Conservation (phyloP, 2,329 filamentous ascomycete genomes). For the Monilinia laxa region DNA sequence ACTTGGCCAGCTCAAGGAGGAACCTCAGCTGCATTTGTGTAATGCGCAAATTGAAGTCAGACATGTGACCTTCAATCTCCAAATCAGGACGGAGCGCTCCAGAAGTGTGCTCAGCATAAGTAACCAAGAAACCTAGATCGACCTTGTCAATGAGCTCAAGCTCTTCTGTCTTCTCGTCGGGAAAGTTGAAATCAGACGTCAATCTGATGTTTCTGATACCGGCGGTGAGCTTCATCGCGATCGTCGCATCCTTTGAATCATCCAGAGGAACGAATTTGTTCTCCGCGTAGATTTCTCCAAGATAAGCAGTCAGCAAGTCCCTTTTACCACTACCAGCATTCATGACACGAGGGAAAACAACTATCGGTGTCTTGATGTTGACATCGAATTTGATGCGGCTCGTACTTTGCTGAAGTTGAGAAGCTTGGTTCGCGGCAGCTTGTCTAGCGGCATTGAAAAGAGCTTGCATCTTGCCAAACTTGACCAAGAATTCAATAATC, state of each 20-base stretch:
- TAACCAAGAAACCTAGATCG: conserved; percentile 88
- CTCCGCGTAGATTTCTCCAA: conserved; percentile 96
- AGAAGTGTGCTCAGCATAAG: conserved; percentile 80
- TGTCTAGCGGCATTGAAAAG: conserved; percentile 96
- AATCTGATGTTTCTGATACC: conserved; percentile 90
- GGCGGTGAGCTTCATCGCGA: conserved; percentile 85
- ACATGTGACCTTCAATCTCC: conserved; percentile 89
- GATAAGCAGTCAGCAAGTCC: conserved; percentile 85
- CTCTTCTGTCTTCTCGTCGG: conserved; percentile 71
- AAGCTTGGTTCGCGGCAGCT: conserved; percentile 90
- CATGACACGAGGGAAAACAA: conserved; percentile 85
- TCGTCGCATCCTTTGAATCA: conserved; percentile 68
- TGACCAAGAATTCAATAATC: conserved; percentile 96
- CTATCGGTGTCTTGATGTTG: conserved; percentile 88
- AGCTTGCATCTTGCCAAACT: conserved; percentile 99
- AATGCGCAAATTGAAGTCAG: conserved; percentile 84
- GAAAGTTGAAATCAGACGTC: conserved; percentile 85
- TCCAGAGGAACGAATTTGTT: conserved; percentile 88
- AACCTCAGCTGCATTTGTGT: conserved; percentile 92
- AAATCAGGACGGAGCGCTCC: conserved; percentile 81
- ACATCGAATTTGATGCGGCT: conserved; percentile 93
- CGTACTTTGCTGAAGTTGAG: conserved; percentile 85
- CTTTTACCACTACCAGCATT: conserved; percentile 66
- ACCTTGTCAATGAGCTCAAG: conserved; percentile 97
- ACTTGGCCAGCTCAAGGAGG: conserved; percentile 79